Base-by-base conservation (phyloP, 2,329 filamentous ascomycete genomes). In the Aspergillus vadensis region DNA sequence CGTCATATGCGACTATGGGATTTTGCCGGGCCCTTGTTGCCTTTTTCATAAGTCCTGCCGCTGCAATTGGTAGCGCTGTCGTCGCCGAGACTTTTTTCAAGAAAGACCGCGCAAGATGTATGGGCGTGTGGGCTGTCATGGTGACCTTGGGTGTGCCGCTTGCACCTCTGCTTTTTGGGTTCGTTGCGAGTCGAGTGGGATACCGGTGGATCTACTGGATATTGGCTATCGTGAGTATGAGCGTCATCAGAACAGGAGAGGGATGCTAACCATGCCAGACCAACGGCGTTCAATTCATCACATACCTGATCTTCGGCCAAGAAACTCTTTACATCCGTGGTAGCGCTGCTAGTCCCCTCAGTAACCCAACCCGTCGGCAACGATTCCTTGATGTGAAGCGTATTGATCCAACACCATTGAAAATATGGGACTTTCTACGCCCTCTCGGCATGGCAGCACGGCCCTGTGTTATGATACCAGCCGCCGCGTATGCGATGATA, bases 121-220 rank as follows among this genome's bases (percentile, higher is more conserved):
- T 86, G 79, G 84, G 83, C 19, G 74, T 84, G 1, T 49, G 44
- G 44, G 27, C 44, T 5, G 14, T 49, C 21, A 49, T 49, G 44
- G 21, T n/a, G 1, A 49, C 44, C 3, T 25, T 49, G 23, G 44
- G 15, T 85, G 84, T 81, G n/a, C 80, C 81, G 1, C 62, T 76
- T 21, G 72, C 72, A 10, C 73, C 73, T 1, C 71, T 76, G 21
- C 72, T 76, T 19, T 72, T 76, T 21, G 73, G 73, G 0, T 76
- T 75, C 15, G 83, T 86, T 0, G 77, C 81, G 0, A 73, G 82
- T 58, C 77, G 81, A 8, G 79, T 82, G 15, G 80, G 82, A 1
- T 87, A 83, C 57, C 77, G 82, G n/a, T 87, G 85, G 84, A 85
- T 86, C 32, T 87, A 83, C 69, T 86, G 81, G 79, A 79, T 82